Percentiles rank a stretch among this genome's conserved stretches.
Conservation (phyloP, 306 rosid genomes). For the Prunus padus region DNA sequence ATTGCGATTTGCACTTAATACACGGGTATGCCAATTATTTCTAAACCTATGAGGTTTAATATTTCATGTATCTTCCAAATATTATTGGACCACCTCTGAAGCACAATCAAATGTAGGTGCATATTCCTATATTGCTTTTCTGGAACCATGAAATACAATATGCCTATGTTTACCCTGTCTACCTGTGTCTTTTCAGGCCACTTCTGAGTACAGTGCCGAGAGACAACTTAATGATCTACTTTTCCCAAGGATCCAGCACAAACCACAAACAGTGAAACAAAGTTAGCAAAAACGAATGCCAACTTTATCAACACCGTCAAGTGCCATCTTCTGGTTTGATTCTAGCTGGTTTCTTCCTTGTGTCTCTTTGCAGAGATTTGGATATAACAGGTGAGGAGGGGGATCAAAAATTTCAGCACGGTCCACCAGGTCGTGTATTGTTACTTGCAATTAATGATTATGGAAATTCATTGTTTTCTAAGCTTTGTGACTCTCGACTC, state of each 20-base stretch:
- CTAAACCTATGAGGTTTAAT: constrained; percentile 9
- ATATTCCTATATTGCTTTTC: not conserved
- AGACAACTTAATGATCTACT: constrained; percentile 76
- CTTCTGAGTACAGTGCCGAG: constrained; percentile 84
- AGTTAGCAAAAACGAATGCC: constrained; percentile 53
- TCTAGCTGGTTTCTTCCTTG: constrained; percentile 23
- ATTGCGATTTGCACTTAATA: constrained; percentile 67
- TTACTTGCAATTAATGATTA: constrained; percentile 34
- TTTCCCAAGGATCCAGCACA: constrained; percentile 65
- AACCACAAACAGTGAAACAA: constrained; percentile 61
- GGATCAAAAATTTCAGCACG: constrained; percentile 26
- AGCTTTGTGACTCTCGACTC: not conserved
- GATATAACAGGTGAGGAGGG: constrained; percentile 27
- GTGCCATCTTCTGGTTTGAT: constrained; percentile 14
- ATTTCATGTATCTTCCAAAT: not conserved
- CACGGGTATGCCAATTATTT: constrained; percentile 52
- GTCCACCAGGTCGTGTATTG: constrained; percentile 37
- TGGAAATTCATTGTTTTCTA: constrained; percentile 37
- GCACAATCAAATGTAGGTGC: not conserved
- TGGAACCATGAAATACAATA: not conserved
- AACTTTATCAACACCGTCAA: constrained; percentile 11
- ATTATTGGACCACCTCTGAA: not conserved
- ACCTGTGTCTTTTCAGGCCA: constrained; percentile 58
- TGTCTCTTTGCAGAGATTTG: constrained; percentile 21
- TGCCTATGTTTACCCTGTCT: constrained; percentile 11